Evolutionary conservation across 306 rosid species (phyloP), one percentile per base, ranked within the genome.

Genomic region (Prunus campanulata): DNA sequence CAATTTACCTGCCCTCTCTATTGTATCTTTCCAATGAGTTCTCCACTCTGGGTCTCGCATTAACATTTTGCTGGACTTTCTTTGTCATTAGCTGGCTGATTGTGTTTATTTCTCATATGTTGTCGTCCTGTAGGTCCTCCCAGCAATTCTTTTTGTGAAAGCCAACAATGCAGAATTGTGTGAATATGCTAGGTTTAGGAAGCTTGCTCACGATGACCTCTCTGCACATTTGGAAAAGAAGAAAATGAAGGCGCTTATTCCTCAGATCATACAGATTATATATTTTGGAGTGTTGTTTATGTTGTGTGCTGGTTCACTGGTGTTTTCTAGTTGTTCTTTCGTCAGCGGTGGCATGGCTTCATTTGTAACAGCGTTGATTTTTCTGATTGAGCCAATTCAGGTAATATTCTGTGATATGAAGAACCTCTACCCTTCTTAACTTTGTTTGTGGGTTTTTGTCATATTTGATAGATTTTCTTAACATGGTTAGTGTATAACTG

Each of bases 221-320:
- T 86, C 65, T 72, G 87, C 79, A 70, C 86, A 39, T 71, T 81
- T 90, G 84, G 85, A 79, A 78, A 93, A 91, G 86, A 93, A 82
- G 85, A 93, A 85, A 82, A 90, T 93, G 97, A 93, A 91, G 77
- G 93, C 96, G 20, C 73, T 91, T 59, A 87, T 90, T 85, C 98
- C 98, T 75, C 98, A 87, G 88, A 83, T 90, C 29, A 65, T 83
- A 65, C 93, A 91, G 73, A 81, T 90, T 69, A 77, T 91, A 72
- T 93, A 90, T 77, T 86, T 90, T 22, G 93, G 92, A 63, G 76
- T 80, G 48, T 81, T 93, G 55, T 79, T 73, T 79, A 22, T 86
- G 46, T 73, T 93, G 75, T 88, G 85, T 19, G 83, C 81, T 77
- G 86, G 89, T 72, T 86, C 93, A 6, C 62, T 90, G 75, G 74